Conservation (phyloP, 257 asterid genomes). For the Solanum gracilifrons region DNA sequence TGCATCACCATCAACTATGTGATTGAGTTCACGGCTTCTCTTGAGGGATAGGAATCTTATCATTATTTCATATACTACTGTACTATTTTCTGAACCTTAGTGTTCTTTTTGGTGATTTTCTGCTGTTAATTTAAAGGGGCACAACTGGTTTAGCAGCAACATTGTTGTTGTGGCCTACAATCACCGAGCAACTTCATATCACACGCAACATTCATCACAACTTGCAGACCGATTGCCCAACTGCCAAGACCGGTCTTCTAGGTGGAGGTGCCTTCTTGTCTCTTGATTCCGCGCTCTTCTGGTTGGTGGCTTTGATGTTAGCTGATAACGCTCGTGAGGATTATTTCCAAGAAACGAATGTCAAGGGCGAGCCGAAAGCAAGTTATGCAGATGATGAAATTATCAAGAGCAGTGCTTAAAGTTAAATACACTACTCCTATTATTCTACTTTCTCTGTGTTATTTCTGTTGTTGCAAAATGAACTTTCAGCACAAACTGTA, state of each 20-base stretch:
- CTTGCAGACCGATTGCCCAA: slow-evolving; percentile 62
- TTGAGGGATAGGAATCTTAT: neutral
- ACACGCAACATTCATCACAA: slow-evolving; percentile 46
- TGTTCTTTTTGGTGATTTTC: neutral
- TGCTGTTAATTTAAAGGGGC: slow-evolving; percentile 22
- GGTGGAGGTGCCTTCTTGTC: slow-evolving; percentile 98
- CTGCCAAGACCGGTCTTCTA: slow-evolving; percentile 95
- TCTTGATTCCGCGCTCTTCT: slow-evolving; percentile 74
- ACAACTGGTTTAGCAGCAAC: slow-evolving; percentile 64
- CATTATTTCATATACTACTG: neutral
- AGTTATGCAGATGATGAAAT: slow-evolving; percentile 10
- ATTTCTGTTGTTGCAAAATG: neutral
- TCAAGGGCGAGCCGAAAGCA: slow-evolving; percentile 7
- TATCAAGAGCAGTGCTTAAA: slow-evolving; percentile 26
- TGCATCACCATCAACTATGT: neutral
- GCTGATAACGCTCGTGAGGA: slow-evolving; percentile 73
- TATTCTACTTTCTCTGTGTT: neutral
- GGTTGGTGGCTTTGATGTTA: slow-evolving; percentile 82
- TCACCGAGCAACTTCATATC: slow-evolving; percentile 63
- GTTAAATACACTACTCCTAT: neutral
- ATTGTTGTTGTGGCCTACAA: slow-evolving; percentile 76
- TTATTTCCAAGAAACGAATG: slow-evolving; percentile 43
- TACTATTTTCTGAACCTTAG: neutral
- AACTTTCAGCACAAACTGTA: neutral
- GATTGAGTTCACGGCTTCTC: neutral